Evolutionary conservation across 257 asterid species (phyloP), one percentile per base, ranked within the genome.

Genomic region (Penstemon barbatus): DNA sequence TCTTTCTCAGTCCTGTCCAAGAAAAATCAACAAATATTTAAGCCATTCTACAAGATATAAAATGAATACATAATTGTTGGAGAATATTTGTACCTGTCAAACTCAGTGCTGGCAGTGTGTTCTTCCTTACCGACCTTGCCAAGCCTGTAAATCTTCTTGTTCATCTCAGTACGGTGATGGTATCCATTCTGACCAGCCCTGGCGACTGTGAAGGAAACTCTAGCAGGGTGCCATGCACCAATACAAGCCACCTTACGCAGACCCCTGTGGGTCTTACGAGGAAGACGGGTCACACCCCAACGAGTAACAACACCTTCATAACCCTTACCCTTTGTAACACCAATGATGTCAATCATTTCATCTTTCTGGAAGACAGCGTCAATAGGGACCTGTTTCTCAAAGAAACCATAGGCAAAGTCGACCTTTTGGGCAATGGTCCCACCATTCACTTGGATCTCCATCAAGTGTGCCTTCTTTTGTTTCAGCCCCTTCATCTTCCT

Each of bases 231-330:
- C 87, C 90, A 84, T 4, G 87, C 87, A 55, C 89, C 89, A 58
- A 84, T 84, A 81, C 89, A 84, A 15, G 87, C 89, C 39, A 84
- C 87, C 82, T 84, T 84, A 19, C 90, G 83, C 10, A 82, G 90
- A 82, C 90, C 90, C 63, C 90, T 84, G 57, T 84, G 90, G 48
- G 90, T 84, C 33, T 84, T 84, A 39, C 87, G 85, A 3, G 87
- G 90, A 62, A 84, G 84, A 33, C 90, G 87, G 0, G 89, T 84
- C n/a, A 84, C 90, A 70, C 90, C 90, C 90, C 90, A 84, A 77
- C 90, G 87, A 44, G 90, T 84, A 11, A 84, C 90, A 56, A 84
- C 90, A 64, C 90, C 87, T 78, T 84, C 87, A 18, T 79, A 84
- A 57, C 90, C 90, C 42, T 84, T 84, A 36, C 90, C 90, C 75